Evolutionary conservation across 2,329 filamentous ascomycete species (phyloP).

Genomic region (Xylariaceae sp.): DNA sequence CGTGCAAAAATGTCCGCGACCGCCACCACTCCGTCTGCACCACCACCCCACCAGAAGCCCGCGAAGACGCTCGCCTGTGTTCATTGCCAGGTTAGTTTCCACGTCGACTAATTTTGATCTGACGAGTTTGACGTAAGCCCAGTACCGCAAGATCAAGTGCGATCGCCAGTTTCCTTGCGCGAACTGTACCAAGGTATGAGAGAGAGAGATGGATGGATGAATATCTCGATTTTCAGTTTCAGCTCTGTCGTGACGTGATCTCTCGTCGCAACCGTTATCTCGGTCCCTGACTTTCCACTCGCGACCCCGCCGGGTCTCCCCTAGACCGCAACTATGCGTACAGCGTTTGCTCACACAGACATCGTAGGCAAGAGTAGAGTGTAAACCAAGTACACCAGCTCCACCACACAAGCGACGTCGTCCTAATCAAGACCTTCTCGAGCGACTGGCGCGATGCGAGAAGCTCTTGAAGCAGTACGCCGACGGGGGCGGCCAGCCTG

Average conservation of each 20-base stretch:
- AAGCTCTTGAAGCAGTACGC: constrained; percentile 20
- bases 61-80: constrained; percentile 47
- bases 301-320: too few species aligned
- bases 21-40: constrained; percentile 3
- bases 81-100: too few species aligned
- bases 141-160: constrained; percentile 64
- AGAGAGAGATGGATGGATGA: too few species aligned
- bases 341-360: constrained; percentile 3
- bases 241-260: neutral
- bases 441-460: constrained; percentile 20
- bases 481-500: constrained; percentile 10
- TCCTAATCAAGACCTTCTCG: constrained; percentile 20
- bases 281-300: neutral
- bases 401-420: constrained; percentile 19
- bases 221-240: neutral
- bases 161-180: constrained; percentile 57
- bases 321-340: neutral
- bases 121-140: too few species aligned
- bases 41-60: constrained; percentile 18
- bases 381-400: constrained; percentile 18
- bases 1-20: constrained; percentile 14
- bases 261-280: neutral
- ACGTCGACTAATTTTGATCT: too few species aligned
- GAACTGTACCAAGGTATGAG: constrained; percentile 45
- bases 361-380: constrained; percentile 18